Conservation (phyloP, 345 rosid genomes). For the Sonneratia alba region DNA sequence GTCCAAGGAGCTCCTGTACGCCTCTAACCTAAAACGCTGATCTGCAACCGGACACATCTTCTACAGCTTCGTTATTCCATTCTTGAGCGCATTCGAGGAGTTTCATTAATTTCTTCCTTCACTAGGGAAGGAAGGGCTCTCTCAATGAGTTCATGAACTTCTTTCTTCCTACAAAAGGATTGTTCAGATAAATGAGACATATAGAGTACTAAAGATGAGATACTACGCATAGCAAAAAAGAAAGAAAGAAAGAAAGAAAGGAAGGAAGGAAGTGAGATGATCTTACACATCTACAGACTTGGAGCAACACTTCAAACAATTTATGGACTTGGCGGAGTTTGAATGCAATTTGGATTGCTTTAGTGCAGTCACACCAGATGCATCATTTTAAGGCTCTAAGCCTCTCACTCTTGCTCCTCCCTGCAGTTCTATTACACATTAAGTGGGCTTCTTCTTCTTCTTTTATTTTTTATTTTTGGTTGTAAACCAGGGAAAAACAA, state of each 20-base stretch:
- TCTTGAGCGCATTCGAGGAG: slow-evolving; percentile 80
- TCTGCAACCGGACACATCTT: slow-evolving; percentile 72
- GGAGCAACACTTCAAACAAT: slow-evolving; percentile 60
- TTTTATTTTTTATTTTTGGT: too few species aligned
- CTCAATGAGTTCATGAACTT: slow-evolving; percentile 35
- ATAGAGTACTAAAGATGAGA: not conserved
- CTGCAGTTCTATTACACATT: slow-evolving; percentile 20
- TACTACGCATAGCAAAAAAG: too few species aligned
- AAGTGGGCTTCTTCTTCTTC: too few species aligned
- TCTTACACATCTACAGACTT: slow-evolving; percentile 56
- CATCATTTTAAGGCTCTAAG: slow-evolving; percentile 85
- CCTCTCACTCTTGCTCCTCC: slow-evolving; percentile 68
- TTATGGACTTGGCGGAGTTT: slow-evolving; percentile 76
- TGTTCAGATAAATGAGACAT: slow-evolving; percentile 3
- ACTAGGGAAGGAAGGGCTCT: slow-evolving; percentile 60
- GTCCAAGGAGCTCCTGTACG: slow-evolving; percentile 71
- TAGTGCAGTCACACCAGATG: slow-evolving; percentile 61
- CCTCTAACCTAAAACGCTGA: slow-evolving; percentile 68
- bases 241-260: too few species aligned
- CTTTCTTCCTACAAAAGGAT: slow-evolving; percentile 45
- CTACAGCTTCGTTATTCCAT: slow-evolving; percentile 82
- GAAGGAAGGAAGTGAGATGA: not conserved
- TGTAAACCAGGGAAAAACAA: too few species aligned
- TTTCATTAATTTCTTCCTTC: slow-evolving; percentile 46
- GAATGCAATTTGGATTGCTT: slow-evolving; percentile 78